Conservation (phyloP, 164 flowering plant genomes). For the Buxus sempervirens region DNA sequence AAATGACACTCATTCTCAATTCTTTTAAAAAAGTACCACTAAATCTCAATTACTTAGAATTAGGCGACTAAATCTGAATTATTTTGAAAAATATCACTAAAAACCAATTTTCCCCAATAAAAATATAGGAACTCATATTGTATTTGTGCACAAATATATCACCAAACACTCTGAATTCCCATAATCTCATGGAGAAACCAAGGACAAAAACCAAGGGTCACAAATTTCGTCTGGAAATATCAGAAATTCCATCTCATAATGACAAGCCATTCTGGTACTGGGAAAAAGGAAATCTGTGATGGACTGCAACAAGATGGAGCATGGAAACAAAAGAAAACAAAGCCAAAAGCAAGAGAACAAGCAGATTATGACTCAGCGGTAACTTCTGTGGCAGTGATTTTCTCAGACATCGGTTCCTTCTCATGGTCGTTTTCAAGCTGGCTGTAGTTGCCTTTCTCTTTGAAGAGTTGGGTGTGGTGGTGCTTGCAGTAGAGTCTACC, state of each 20-base stretch:
- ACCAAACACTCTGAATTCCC: slow-evolving; percentile 15
- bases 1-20: too few species aligned
- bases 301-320: slow-evolving; percentile 6
- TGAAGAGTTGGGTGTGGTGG: slow-evolving; percentile 85
- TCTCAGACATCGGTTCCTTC: slow-evolving; percentile 19
- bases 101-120: too few species aligned
- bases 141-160: slow-evolving; percentile 11
- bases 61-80: too few species aligned
- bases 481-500: slow-evolving; percentile 86
- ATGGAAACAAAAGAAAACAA: not conserved
- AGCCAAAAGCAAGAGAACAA: not conserved
- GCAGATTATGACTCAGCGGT: slow-evolving; percentile 31
- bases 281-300: slow-evolving; percentile 2
- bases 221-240: slow-evolving; percentile 16
- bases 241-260: slow-evolving; percentile 8
- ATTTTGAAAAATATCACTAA: too few species aligned
- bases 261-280: slow-evolving; percentile 12
- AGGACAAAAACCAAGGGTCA: slow-evolving; percentile 9
- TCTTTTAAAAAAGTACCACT: too few species aligned
- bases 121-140: slow-evolving; percentile 15
- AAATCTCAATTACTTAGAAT: too few species aligned
- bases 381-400: slow-evolving; percentile 22
- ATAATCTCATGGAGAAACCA: slow-evolving; percentile 13
- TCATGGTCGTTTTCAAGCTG: slow-evolving; percentile 64
- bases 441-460: slow-evolving; percentile 89